These are phyloP conservation scores for Talaromyces sp. DNA, from an alignment of 2,329 filamentous ascomycete genomes.

Conservation along the genomic window DNA sequence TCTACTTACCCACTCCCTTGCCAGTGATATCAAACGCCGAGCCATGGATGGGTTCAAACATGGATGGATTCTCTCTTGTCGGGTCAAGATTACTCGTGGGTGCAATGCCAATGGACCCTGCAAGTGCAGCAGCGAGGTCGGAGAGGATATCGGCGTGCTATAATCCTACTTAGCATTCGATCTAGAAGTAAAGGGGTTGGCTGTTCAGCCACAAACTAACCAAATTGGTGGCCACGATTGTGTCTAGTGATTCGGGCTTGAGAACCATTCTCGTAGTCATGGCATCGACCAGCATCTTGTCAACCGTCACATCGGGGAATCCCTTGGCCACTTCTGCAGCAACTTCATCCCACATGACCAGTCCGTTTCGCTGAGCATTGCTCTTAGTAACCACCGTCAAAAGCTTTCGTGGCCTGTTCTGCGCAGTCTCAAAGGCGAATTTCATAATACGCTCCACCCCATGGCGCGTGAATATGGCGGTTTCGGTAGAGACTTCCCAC, in stretches of 20 bases:
- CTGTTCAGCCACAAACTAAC: slow-evolving; percentile 16
- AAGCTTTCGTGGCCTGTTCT: slow-evolving; percentile 42
- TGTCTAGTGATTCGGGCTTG: slow-evolving; percentile 47
- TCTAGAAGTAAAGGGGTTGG: background rate
- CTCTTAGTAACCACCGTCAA: slow-evolving; percentile 52
- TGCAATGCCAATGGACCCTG: slow-evolving; percentile 67
- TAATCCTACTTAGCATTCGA: background rate
- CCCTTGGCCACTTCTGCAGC: slow-evolving; percentile 43
- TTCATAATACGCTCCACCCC: slow-evolving; percentile 47
- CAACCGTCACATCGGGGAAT: slow-evolving; percentile 47
- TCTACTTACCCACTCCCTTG: slow-evolving; percentile 43
- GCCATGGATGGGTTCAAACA: slow-evolving; percentile 62
- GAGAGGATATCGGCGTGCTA: slow-evolving; percentile 61
- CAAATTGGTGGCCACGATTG: slow-evolving; percentile 51
- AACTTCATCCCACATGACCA: slow-evolving; percentile 55
- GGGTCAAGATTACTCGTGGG: slow-evolving; percentile 66
- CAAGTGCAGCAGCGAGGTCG: slow-evolving; percentile 64
- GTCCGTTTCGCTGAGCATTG: slow-evolving; percentile 50
- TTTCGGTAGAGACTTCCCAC: slow-evolving; percentile 51
- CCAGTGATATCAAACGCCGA: slow-evolving; percentile 61
- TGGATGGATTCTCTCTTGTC: slow-evolving; percentile 53
- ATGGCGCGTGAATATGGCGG: slow-evolving; percentile 50
- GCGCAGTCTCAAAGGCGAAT: slow-evolving; percentile 51
- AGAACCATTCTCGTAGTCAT: slow-evolving; percentile 53
- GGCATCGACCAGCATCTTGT: slow-evolving; percentile 54